These are phyloP conservation scores for Epichloe hybrida DNA, from an alignment of 2,329 filamentous ascomycete species.

Conservation along the genomic window DNA sequence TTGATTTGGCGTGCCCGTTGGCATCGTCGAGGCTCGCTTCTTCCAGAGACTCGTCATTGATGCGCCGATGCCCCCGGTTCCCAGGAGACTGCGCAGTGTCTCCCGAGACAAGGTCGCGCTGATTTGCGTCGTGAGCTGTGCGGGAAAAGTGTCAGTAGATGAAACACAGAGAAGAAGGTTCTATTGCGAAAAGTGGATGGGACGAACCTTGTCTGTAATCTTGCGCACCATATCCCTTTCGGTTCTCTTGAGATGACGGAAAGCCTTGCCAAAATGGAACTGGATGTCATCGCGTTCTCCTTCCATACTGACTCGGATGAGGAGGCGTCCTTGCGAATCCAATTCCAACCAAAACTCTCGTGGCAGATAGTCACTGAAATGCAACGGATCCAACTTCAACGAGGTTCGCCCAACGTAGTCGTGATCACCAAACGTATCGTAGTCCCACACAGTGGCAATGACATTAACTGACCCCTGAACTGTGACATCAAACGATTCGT, in stretches of 20 bases:
- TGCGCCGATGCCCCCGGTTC: conserved; percentile 53
- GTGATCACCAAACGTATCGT: conserved; percentile 92
- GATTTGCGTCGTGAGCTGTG: conserved; percentile 80
- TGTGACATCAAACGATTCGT: conserved; percentile 92
- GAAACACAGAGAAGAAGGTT: background rate
- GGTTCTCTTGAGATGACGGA: conserved; percentile 85
- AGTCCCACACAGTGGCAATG: conserved; percentile 96
- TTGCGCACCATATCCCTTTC: conserved; percentile 97
- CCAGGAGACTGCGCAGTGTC: conserved; percentile 62
- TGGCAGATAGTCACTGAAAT: conserved; percentile 91
- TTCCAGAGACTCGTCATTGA: conserved; percentile 59
- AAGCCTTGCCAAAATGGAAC: conserved; percentile 96
- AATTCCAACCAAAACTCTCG: conserved; percentile 96
- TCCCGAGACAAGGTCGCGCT: conserved; percentile 75
- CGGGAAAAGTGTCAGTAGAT: background rate
- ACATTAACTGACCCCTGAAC: conserved; percentile 85
- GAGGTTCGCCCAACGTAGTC: conserved; percentile 96
- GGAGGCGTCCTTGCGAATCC: conserved; percentile 74
- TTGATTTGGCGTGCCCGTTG: conserved; percentile 54
- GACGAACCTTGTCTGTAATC: conserved; percentile 83
- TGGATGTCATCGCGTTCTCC: conserved; percentile 96
- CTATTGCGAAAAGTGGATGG: background rate
- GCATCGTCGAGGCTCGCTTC: conserved; percentile 40
- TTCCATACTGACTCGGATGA: conserved; percentile 95
- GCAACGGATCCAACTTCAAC: conserved; percentile 90